phyloP scores from a whole-genome alignment of 495 filamentous ascomycete species.

The Talaromyces trachyspermus region DNA sequence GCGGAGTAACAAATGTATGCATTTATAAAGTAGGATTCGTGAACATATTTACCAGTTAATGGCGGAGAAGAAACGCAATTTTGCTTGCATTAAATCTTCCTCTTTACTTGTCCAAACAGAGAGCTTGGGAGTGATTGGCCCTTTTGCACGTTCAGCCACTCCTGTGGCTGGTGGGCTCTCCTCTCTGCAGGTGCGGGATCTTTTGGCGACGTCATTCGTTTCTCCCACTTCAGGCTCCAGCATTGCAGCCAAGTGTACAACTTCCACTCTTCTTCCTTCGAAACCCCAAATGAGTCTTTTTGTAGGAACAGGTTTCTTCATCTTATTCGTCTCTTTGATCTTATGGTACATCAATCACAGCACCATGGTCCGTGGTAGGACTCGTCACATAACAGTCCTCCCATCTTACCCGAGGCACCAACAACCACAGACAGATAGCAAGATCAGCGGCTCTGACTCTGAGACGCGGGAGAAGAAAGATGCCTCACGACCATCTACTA shows the following conservation, averaged over 20 bases:
- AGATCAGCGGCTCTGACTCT: conserved; percentile 1
- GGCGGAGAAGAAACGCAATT: too few relatives aligned
- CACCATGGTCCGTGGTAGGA: not conserved
- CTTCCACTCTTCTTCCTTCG: not conserved
- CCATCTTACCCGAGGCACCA: conserved; percentile 2
- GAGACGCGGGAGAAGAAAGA: not conserved
- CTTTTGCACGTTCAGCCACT: too few relatives aligned
- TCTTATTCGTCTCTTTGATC: not conserved
- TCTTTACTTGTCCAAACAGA: too few relatives aligned
- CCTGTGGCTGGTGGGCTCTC: too few relatives aligned
- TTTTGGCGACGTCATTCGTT: too few relatives aligned
- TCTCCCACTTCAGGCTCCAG: too few relatives aligned
- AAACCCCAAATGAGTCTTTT: not conserved
- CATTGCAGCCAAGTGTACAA: not conserved
- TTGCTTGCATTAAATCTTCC: too few relatives aligned
- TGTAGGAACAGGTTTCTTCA: not conserved
- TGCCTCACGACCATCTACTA: not conserved
- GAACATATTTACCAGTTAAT: too few relatives aligned
- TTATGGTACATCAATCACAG: not conserved
- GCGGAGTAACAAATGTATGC: not conserved
- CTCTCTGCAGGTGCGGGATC: too few relatives aligned
- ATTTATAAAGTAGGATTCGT: too few relatives aligned
- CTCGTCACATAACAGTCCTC: not conserved
- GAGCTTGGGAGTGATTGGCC: too few relatives aligned
- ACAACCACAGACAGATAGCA: not conserved